Conservation (phyloP, 1,139 yeast species). For the Geotrichum candidum region DNA sequence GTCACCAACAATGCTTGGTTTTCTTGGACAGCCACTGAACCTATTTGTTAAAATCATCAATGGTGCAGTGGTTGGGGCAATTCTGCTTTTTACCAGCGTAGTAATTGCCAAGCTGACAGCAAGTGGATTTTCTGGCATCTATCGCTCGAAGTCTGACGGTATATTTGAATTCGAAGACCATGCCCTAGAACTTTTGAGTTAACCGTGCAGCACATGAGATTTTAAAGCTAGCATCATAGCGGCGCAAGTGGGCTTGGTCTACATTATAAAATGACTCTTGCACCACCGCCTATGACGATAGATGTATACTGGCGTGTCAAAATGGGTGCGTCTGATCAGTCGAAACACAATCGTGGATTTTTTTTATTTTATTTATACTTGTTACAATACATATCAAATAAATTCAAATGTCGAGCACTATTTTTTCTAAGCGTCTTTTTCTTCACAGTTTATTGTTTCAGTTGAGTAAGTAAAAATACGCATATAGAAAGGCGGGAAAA, state of each 20-base stretch:
- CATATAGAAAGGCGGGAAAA: no score
- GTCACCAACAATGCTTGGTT: background rate
- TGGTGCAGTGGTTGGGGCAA: background rate
- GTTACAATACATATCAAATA: background rate
- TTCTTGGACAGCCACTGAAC: background rate
- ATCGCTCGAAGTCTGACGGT: background rate
- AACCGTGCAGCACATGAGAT: background rate
- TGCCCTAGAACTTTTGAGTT: background rate
- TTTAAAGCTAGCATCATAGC: background rate
- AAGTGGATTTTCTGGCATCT: background rate
- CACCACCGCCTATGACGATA: background rate
- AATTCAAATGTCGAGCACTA: background rate
- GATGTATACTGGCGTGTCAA: background rate
- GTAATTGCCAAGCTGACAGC: background rate
- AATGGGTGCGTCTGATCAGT: background rate
- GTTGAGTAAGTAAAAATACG: no score
- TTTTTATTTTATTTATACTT: background rate
- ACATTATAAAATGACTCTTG: background rate
- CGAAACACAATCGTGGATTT: background rate
- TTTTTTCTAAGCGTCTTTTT: background rate
- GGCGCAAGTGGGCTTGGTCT: no score
- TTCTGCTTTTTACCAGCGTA: background rate
- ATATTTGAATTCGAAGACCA: background rate
- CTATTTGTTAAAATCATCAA: background rate
- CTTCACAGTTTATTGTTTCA: background rate